Percentiles rank a stretch among this genome's conserved stretches.
These are phyloP conservation scores for Podila verticillata DNA, from an alignment of 192 early-diverging fungal genomes.

Conservation along the genomic window DNA sequence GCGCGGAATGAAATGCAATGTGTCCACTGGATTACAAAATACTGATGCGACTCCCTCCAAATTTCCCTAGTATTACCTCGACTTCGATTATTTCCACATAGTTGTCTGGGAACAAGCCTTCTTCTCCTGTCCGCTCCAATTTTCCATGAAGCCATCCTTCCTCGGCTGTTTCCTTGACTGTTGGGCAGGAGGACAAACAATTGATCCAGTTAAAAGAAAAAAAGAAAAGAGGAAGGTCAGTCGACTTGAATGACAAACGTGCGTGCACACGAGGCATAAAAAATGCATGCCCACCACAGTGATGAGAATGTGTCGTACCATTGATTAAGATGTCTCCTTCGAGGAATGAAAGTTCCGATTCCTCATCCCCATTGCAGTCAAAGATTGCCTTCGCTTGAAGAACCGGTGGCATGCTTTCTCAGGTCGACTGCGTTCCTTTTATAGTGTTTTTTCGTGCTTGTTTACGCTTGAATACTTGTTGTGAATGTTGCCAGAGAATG, in stretches of 20 bases:
- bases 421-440: not conserved
- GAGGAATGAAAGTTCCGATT: slow-evolving; percentile 64
- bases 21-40: not conserved
- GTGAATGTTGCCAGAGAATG: too few species aligned
- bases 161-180: slow-evolving; percentile 58
- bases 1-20: too few species aligned
- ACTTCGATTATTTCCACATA: slow-evolving; percentile 58
- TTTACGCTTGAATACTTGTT: too few species aligned
- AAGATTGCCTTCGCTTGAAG: slow-evolving; percentile 62
- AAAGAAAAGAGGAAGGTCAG: not conserved
- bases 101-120: slow-evolving; percentile 71
- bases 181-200: too few species aligned
- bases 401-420: slow-evolving; percentile 12
- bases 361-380: slow-evolving; percentile 67
- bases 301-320: slow-evolving; percentile 26
- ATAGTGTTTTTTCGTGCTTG: not conserved
- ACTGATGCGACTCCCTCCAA: not conserved
- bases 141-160: slow-evolving; percentile 67
- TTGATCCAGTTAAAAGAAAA: not conserved
- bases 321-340: slow-evolving; percentile 63
- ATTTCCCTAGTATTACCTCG: slow-evolving; percentile 7
- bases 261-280: too few species aligned
- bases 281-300: too few species aligned
- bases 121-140: slow-evolving; percentile 50
- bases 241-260: not conserved